Evolutionary conservation across 768 basidiomycete species (phyloP), one percentile per base, ranked within the genome.

Genomic region (Mycena rosella): DNA sequence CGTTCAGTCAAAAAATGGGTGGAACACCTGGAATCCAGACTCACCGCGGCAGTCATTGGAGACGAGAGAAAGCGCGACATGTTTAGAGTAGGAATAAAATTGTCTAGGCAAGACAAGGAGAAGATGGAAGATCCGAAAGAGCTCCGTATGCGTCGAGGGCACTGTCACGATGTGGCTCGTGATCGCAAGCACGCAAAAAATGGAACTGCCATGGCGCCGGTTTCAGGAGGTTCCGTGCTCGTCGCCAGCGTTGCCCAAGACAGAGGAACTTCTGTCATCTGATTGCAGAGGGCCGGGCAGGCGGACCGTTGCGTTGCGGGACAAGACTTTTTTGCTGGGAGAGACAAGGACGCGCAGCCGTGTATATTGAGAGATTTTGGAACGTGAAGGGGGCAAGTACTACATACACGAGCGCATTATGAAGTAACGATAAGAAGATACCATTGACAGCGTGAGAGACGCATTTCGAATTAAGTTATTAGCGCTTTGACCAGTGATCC

Each of bases 21-120:
- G 53, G 26, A 55, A 60, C 17, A 30, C 59, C 30, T 36, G 53
- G 47, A 34, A 15, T n/a, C 36, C 34, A 5, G 40, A 87, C 94
- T 79, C 76, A 96, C 95, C 55, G 93, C 93, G 42, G 89, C 85
- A 0, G 93, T 95, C 81, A 88, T 90, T 38, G 94, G 93, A 63
- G 91, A 79, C 56, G 78, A 68, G 68, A 95, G 80, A 77, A 91
- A 94, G 55, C 75, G 80, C 60, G 75, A 79, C 60, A 76, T 72
- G 44, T 38, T 30, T 51, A 42, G 56, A 45, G 40, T 51, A 1
- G 38, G 13, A 30, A 52, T n/a, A 63, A 63, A 53, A 53, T 24
- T 30, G 24, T 26, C 34, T 54, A 27, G 51, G 30, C 36, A n/a
- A 40, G 61, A 42, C 26, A 9, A 29, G 44, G 36, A 49, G 45